Base-by-base conservation (phyloP, 2,329 filamentous ascomycete species). In the Aureobasidium uvarum region DNA sequence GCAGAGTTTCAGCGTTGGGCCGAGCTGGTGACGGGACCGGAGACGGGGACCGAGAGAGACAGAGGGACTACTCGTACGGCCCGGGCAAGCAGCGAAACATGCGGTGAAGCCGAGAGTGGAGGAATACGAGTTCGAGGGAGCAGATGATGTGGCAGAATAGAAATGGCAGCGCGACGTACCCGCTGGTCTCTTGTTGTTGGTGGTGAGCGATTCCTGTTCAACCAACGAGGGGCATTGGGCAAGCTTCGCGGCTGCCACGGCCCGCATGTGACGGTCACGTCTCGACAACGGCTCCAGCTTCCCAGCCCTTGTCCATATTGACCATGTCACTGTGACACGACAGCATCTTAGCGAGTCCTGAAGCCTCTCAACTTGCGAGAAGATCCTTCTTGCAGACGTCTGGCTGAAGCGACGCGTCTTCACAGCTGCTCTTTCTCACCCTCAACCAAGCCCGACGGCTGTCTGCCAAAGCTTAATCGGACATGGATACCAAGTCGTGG, bases 401-500 rank as follows among this genome's bases (percentile, higher is more conserved):
- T 41, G 33, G 31, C 33, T 14, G 33, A 3, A 36, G 31, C 50
- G 50, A 38, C 50, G 33, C 31, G 31, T 54, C 51, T 54, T 54
- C 5, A 23, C 50, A 52, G 31, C 50, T 38, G n/a, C 16, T 23
- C 31, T 16, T 2, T 41, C 36, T 55, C 36, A 14, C 6, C 11
- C 14, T 33, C 51, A n/a, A 14, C 3, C n/a, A 20, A 48, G 25
- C 31, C n/a, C n/a, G 14, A 23, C 31, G 16, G 3, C 20, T 14
- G 25, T 58, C 39, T 45, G 39, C 41, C 55, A 48, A 36, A 45
- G 38, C 41, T 41, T 59, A 33, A 31, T 16, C 33, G 52, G 25
- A 68, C 67, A 80, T 79, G 77, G 71, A 75, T 56, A 72, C 72
- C 31, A 72, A 73, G 36, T 71, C 75, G 23, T 78, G 75, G 74